These are phyloP conservation scores for Plantago elongata DNA, from an alignment of 257 asterid genomes.

Conservation along the genomic window DNA sequence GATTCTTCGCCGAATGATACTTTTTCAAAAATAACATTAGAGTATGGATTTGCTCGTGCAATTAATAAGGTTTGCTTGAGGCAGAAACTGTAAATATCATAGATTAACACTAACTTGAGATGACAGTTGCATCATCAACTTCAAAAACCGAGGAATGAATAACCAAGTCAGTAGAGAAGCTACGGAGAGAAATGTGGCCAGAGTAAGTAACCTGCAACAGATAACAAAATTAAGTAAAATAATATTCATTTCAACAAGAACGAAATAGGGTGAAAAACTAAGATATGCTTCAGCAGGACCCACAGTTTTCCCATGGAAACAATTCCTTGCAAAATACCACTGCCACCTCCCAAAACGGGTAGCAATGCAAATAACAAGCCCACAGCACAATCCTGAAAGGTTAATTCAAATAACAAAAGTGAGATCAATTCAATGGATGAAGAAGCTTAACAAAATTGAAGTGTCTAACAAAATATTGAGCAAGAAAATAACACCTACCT, in stretches of 20 bases:
- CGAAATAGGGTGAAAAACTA: constrained; percentile 9
- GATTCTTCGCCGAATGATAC: constrained; percentile 1
- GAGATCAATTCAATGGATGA: constrained; percentile 6
- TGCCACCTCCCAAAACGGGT: constrained; percentile 86
- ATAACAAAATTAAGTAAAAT: constrained; percentile 5
- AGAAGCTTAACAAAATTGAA: constrained; percentile 4
- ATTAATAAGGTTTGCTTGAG: neutral
- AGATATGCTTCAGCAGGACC: constrained; percentile 23
- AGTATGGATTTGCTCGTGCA: neutral
- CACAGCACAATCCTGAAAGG: constrained; percentile 84
- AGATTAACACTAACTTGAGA: constrained; percentile 69
- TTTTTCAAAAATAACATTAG: constrained; percentile 5
- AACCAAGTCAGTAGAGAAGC: constrained; percentile 81
- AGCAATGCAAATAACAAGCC: constrained; percentile 92
- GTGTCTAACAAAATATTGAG: constrained; percentile 2
- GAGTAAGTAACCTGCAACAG: constrained; percentile 60
- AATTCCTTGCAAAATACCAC: constrained; percentile 83
- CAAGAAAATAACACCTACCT: constrained; percentile 39
- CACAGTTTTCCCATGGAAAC: constrained; percentile 86
- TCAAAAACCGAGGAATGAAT: constrained; percentile 75
- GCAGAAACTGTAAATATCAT: constrained; percentile 7
- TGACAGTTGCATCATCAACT: constrained; percentile 81
- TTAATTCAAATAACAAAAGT: constrained; percentile 15
- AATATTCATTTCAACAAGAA: constrained; percentile 14
- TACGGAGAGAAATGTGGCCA: constrained; percentile 55